phyloP scores from a whole-genome alignment of 768 basidiomycete genomes.

The Naematelia aurantialba region DNA sequence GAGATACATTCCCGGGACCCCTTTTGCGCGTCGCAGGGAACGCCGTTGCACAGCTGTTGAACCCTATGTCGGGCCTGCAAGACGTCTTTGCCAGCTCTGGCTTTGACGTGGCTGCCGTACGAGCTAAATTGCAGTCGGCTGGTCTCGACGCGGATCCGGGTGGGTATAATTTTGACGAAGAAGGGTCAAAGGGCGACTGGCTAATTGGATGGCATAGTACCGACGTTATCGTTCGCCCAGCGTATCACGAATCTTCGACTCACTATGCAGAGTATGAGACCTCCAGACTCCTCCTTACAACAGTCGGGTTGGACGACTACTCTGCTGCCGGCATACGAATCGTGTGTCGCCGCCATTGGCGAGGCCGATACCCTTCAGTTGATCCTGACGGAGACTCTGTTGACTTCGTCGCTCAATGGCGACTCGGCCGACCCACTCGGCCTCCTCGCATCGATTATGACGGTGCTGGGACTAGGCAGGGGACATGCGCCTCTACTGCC shows the following conservation, averaged over 20 bases:
- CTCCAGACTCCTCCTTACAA: background rate
- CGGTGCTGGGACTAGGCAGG: background rate
- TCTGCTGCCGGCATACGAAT: slow-evolving; percentile 1
- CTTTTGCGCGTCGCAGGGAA: slow-evolving; percentile 25
- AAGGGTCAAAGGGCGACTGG: background rate
- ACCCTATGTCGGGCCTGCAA: slow-evolving; percentile 22
- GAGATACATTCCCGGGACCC: slow-evolving; percentile 30
- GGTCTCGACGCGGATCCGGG: slow-evolving; percentile 1
- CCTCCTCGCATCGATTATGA: background rate
- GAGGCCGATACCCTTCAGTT: background rate
- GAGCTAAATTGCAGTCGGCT: slow-evolving; percentile 18
- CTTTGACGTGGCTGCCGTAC: slow-evolving; percentile 28
- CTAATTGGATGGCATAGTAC: background rate
- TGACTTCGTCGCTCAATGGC: background rate
- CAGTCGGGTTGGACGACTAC: slow-evolving; percentile 7
- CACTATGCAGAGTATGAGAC: slow-evolving; percentile 4
- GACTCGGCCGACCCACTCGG: background rate
- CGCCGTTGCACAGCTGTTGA: slow-evolving; percentile 23
- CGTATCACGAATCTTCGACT: background rate
- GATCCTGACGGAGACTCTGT: background rate
- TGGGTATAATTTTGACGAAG: background rate
- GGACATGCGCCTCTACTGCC: background rate
- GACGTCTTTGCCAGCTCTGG: slow-evolving; percentile 33
- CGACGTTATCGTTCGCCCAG: background rate
- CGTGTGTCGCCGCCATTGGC: background rate